Percentiles rank a stretch among this genome's conserved stretches.
phyloP scores from a whole-genome alignment of 805 yeast species.

The Wickerhamomyces bisporus region DNA sequence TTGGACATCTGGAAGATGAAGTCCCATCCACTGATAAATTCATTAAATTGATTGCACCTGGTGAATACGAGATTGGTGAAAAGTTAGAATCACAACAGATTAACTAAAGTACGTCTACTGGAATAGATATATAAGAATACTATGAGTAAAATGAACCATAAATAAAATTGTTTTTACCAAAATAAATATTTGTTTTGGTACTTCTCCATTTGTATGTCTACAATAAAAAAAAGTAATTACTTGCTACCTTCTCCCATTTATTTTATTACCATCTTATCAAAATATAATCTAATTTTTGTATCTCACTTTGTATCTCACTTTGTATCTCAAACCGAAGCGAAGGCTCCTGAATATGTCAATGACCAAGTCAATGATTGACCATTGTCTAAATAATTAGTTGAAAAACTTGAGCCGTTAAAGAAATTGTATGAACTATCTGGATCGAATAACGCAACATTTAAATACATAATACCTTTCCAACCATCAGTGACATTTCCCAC shows the following conservation, averaged over 20 bases:
- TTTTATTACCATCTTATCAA: too few species aligned
- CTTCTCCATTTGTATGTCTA: too few species aligned
- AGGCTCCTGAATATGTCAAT: conserved; percentile 64
- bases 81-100: conserved; percentile 1
- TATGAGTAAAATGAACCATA: too few species aligned
- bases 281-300: too few species aligned
- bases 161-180: too few species aligned
- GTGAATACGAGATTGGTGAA: conserved; percentile 28
- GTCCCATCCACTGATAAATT: conserved; percentile 63
- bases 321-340: too few species aligned
- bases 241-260: too few species aligned
- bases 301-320: too few species aligned
- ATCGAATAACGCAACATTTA: conserved; percentile 70
- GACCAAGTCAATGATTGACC: conserved; percentile 91
- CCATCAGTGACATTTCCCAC: conserved; percentile 52
- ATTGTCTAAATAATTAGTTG: conserved; percentile 56
- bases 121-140: too few species aligned
- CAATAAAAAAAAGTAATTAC: too few species aligned
- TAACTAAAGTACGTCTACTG: not conserved
- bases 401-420: conserved; percentile 52
- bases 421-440: conserved; percentile 59
- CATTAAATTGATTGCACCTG: conserved; percentile 30
- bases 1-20: conserved; percentile 79
- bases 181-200: too few species aligned
- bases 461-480: conserved; percentile 68